phyloP scores from a whole-genome alignment of 352 stramenopile species.

The Aphanomyces invadans region DNA sequence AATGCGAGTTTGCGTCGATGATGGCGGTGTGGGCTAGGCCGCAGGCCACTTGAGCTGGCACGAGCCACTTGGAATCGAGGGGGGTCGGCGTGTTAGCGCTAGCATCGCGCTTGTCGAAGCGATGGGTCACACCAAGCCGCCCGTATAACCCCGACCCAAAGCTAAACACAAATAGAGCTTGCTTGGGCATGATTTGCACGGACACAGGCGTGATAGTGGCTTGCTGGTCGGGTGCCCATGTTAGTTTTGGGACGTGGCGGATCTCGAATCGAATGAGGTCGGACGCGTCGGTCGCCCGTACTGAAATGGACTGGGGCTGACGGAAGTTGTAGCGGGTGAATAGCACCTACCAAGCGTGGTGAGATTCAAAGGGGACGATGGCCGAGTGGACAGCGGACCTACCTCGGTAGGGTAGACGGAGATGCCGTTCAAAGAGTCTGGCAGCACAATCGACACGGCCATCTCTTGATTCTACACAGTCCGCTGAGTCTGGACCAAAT shows the following conservation, averaged over 20 bases:
- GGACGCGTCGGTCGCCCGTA: conserved; percentile 35
- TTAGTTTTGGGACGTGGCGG: conserved; percentile 36
- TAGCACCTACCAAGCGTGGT: conserved; percentile 43
- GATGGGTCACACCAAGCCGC: conserved; percentile 38
- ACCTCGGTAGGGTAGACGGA: conserved; percentile 26
- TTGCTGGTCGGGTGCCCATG: conserved; percentile 24
- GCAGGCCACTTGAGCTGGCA: conserved; percentile 59
- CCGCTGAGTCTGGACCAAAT: background rate
- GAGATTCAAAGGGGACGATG: too few relatives aligned
- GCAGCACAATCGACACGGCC: conserved; percentile 51
- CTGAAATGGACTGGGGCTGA: conserved; percentile 39
- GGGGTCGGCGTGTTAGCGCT: conserved; percentile 44
- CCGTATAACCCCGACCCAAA: conserved; percentile 57
- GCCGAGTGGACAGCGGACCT: too few relatives aligned
- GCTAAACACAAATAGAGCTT: conserved; percentile 61
- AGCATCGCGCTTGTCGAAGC: conserved; percentile 25
- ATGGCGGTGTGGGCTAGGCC: conserved; percentile 60
- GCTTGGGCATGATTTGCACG: conserved; percentile 58
- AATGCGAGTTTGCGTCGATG: conserved; percentile 63
- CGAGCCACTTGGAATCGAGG: conserved; percentile 54
- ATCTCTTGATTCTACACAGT: conserved; percentile 37
- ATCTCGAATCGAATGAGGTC: conserved; percentile 61
- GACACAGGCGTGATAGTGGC: conserved; percentile 47
- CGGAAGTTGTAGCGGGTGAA: conserved; percentile 47
- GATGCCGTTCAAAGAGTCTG: conserved; percentile 58